These are phyloP conservation scores for Alliaria petiolata DNA, from an alignment of 345 rosid genomes.

Conservation along the genomic window DNA sequence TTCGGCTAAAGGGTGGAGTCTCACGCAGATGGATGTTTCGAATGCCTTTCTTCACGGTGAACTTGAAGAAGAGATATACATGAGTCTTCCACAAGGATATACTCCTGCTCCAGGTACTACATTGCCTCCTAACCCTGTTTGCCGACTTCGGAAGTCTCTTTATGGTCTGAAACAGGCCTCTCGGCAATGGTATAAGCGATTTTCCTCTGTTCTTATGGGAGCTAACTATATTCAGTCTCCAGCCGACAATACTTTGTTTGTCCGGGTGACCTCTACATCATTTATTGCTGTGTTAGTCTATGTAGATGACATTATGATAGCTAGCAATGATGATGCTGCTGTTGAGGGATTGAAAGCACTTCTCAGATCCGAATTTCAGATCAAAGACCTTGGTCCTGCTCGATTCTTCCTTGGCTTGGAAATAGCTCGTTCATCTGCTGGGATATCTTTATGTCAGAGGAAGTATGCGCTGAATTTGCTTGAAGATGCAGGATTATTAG, in stretches of 20 bases:
- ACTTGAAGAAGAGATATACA: background rate
- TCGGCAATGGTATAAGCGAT: background rate
- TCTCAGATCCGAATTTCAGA: too few relatives aligned
- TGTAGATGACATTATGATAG: background rate
- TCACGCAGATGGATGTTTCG: background rate
- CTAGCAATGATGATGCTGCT: background rate
- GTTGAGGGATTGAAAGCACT: too few relatives aligned
- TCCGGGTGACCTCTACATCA: fast-evolving
- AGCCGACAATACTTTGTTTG: background rate
- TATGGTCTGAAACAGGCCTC: background rate
- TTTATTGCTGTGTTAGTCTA: background rate
- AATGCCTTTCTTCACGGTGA: background rate
- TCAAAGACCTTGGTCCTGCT: too few relatives aligned
- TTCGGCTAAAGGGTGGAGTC: background rate
- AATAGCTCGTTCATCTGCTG: too few relatives aligned
- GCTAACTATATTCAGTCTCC: background rate
- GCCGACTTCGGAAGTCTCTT: background rate
- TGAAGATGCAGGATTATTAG: background rate
- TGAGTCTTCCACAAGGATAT: background rate
- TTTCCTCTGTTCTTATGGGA: fast-evolving
- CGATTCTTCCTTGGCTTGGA: too few relatives aligned
- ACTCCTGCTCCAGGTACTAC: background rate
- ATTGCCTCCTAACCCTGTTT: background rate
- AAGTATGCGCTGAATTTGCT: background rate
- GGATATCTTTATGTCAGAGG: background rate